Conservation (phyloP, 2,329 filamentous ascomycete species). For the Verticillium nubilum region DNA sequence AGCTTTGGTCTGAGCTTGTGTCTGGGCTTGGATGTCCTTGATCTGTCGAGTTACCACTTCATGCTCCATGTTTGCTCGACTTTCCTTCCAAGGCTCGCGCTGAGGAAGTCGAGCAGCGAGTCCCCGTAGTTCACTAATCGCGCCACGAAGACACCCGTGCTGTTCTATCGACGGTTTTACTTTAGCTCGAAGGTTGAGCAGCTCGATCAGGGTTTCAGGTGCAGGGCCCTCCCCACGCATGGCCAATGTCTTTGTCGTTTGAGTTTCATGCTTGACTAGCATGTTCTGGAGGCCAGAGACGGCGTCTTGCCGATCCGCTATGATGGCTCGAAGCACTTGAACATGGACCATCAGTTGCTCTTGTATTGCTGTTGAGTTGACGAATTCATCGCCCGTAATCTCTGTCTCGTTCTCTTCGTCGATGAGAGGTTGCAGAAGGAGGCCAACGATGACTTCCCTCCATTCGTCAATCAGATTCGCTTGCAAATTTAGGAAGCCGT, state of each 20-base stretch:
- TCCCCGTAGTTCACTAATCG: conserved; percentile 64
- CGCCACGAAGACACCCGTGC: conserved; percentile 59
- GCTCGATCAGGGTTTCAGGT: conserved; percentile 53
- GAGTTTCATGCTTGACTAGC: conserved; percentile 68
- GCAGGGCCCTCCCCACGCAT: conserved; percentile 62
- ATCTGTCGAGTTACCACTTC: conserved; percentile 60
- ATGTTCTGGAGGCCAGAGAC: conserved; percentile 73
- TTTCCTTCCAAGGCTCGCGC: conserved; percentile 24
- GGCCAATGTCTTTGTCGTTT: conserved; percentile 55
- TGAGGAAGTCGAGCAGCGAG: conserved; percentile 60
- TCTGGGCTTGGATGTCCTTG: conserved; percentile 48
- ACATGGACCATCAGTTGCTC: conserved; percentile 87
- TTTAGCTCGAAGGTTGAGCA: conserved; percentile 41
- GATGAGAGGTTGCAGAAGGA: conserved; percentile 69
- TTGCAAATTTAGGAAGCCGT: conserved; percentile 64
- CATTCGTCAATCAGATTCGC: conserved; percentile 66
- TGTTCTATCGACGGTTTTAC: conserved; percentile 44
- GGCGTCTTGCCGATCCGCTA: conserved; percentile 73
- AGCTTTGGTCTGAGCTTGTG: conserved; percentile 46
- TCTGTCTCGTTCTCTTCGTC: conserved; percentile 74
- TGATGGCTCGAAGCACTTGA: conserved; percentile 65
- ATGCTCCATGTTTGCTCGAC: conserved; percentile 47
- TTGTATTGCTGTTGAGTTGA: conserved; percentile 79
- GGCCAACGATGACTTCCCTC: conserved; percentile 66
- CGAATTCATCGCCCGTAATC: conserved; percentile 83